Percentiles rank a stretch among this genome's conserved stretches.
Evolutionary conservation across 2,329 filamentous ascomycete genomes (phyloP).

Genomic region (Colletotrichum cuscutae): DNA sequence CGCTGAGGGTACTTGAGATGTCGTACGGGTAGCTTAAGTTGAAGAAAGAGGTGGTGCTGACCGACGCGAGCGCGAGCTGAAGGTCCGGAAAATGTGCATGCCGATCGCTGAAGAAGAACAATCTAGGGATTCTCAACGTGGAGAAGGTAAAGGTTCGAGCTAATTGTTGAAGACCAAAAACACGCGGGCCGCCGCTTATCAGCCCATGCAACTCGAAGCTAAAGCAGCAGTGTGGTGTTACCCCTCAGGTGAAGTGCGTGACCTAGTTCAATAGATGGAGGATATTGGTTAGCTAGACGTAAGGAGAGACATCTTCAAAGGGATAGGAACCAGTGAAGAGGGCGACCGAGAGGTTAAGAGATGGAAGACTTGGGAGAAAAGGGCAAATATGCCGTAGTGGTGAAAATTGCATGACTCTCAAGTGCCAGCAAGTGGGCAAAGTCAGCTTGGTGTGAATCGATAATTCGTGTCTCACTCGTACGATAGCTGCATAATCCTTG

Average conservation of each 20-base stretch:
- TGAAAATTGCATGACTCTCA: neutral
- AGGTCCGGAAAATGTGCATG: neutral
- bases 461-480: constrained; percentile 23
- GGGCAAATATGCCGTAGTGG: neutral
- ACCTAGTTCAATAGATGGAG: neutral
- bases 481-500: neutral
- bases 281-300: neutral
- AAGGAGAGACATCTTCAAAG: neutral
- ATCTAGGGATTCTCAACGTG: neutral
- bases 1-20: neutral
- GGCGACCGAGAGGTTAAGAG: neutral
- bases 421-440: neutral
- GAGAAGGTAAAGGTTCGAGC: neutral
- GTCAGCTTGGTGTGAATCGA: neutral
- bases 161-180: neutral
- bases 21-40: neutral
- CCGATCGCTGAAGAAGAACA: neutral
- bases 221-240: neutral
- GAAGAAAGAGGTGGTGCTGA: neutral
- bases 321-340: too few species aligned
- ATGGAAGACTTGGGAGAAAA: neutral
- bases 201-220: neutral
- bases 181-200: constrained; percentile 4
- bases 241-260: neutral
- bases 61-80: constrained; percentile 5